Conservation (phyloP, 2,329 filamentous ascomycete species). For the Fusarium succisae region DNA sequence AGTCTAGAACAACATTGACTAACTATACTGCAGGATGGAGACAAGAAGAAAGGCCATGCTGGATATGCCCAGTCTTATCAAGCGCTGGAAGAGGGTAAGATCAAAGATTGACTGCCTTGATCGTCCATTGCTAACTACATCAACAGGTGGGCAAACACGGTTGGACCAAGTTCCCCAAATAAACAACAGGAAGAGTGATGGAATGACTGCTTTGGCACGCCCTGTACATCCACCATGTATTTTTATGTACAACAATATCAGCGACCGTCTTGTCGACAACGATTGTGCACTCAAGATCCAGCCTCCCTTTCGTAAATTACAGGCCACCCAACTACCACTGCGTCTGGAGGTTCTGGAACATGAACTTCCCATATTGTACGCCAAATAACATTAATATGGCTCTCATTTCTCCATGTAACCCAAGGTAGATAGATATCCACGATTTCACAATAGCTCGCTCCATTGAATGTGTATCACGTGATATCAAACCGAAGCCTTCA, state of each 20-base stretch:
- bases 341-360: background rate
- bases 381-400: background rate
- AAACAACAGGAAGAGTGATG: constrained; percentile 41
- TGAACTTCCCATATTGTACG: background rate
- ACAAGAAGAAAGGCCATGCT: constrained; percentile 91
- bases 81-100: constrained; percentile 87
- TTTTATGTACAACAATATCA: constrained; percentile 44
- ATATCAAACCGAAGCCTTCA: constrained; percentile 19
- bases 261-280: constrained; percentile 17
- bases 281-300: background rate
- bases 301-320: background rate
- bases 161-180: constrained; percentile 69
- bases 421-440: background rate
- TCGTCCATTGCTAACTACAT: constrained; percentile 46
- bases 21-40: constrained; percentile 70
- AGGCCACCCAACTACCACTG: background rate
- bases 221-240: constrained; percentile 49
- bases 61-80: constrained; percentile 91
- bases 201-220: constrained; percentile 31
- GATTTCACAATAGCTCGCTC: background rate
- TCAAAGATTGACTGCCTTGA: background rate
- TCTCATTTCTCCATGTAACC: background rate
- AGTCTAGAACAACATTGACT: constrained; percentile 16
- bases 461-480: constrained; percentile 31
- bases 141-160: constrained; percentile 62